These are phyloP conservation scores for Biscogniauxia sp. DNA, from an alignment of 2,329 filamentous ascomycete species.

Conservation along the genomic window DNA sequence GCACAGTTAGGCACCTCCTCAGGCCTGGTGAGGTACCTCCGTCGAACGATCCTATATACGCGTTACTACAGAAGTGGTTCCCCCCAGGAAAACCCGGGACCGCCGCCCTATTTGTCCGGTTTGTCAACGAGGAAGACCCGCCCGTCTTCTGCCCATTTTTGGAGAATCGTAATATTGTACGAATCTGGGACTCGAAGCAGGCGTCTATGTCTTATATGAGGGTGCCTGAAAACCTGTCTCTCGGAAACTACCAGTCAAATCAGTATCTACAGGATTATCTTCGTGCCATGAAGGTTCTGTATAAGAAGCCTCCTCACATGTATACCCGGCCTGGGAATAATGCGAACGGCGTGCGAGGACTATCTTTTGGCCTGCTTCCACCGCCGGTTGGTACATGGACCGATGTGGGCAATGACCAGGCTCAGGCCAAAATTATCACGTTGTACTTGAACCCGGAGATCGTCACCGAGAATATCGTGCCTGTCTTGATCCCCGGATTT, in stretches of 20 bases:
- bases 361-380: not conserved
- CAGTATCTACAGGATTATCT: slow-evolving; percentile 21
- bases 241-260: slow-evolving; percentile 11
- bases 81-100: not conserved
- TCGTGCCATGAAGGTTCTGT: slow-evolving; percentile 17
- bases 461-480: slow-evolving; percentile 3
- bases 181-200: slow-evolving; percentile 9
- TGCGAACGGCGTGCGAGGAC: not conserved
- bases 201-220: slow-evolving; percentile 25
- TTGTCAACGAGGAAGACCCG: slow-evolving; percentile 13
- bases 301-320: not conserved
- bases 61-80: slow-evolving; percentile 12
- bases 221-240: slow-evolving; percentile 7
- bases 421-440: not conserved
- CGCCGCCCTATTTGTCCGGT: slow-evolving; percentile 18
- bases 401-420: not conserved
- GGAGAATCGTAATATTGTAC: slow-evolving; percentile 13
- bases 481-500: slow-evolving; percentile 13
- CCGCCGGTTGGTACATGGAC: slow-evolving; percentile 3
- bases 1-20: slow-evolving; percentile 7
- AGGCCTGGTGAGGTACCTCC: not conserved
- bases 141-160: slow-evolving; percentile 1
- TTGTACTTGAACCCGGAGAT: slow-evolving; percentile 3
- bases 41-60: slow-evolving; percentile 6
- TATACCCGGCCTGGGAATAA: slow-evolving; percentile 4